Percentiles rank a stretch among this genome's conserved stretches.
phyloP scores from a whole-genome alignment of 805 yeast genomes.

The Isabelozyma heimii region DNA sequence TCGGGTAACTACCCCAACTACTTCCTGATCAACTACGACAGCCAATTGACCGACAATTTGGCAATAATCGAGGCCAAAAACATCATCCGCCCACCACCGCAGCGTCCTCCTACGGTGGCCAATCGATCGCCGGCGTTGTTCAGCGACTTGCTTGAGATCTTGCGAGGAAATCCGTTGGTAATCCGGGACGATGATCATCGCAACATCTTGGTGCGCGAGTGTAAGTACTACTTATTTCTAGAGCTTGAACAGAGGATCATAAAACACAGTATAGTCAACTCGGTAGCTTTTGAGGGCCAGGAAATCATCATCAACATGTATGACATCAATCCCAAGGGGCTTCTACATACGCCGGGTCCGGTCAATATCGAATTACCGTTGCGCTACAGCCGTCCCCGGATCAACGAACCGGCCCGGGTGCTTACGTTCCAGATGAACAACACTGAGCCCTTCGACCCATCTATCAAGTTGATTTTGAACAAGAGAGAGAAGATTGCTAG shows the following conservation, averaged over 20 bases:
- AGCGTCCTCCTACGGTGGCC: slow-evolving; percentile 52
- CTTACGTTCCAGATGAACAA: slow-evolving; percentile 31
- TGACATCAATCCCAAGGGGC: slow-evolving; percentile 44
- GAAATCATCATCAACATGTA: slow-evolving; percentile 52
- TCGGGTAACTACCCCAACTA: slow-evolving; percentile 78
- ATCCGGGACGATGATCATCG: slow-evolving; percentile 57
- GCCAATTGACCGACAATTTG: slow-evolving; percentile 48
- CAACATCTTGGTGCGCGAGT: slow-evolving; percentile 58
- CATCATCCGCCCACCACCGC: slow-evolving; percentile 76
- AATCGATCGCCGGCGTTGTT: slow-evolving; percentile 55
- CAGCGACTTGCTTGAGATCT: slow-evolving; percentile 49
- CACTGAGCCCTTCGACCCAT: slow-evolving; percentile 14
- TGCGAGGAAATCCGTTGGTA: slow-evolving; percentile 53
- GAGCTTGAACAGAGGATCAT: slow-evolving; percentile 71
- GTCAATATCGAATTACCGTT: slow-evolving; percentile 18
- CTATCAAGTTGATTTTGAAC: slow-evolving; percentile 32
- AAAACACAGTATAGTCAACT: slow-evolving; percentile 46
- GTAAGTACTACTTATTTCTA: slow-evolving; percentile 71
- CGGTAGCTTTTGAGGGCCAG: slow-evolving; percentile 31
- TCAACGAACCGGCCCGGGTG: slow-evolving; percentile 23
- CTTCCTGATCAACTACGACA: slow-evolving; percentile 60
- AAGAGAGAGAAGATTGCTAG: slow-evolving; percentile 19
- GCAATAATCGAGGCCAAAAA: slow-evolving; percentile 35
- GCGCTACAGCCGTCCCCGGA: slow-evolving; percentile 31
- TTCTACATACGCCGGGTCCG: slow-evolving; percentile 18